phyloP scores from a whole-genome alignment of 768 basidiomycete species.

The Phaeotremella fagi region DNA sequence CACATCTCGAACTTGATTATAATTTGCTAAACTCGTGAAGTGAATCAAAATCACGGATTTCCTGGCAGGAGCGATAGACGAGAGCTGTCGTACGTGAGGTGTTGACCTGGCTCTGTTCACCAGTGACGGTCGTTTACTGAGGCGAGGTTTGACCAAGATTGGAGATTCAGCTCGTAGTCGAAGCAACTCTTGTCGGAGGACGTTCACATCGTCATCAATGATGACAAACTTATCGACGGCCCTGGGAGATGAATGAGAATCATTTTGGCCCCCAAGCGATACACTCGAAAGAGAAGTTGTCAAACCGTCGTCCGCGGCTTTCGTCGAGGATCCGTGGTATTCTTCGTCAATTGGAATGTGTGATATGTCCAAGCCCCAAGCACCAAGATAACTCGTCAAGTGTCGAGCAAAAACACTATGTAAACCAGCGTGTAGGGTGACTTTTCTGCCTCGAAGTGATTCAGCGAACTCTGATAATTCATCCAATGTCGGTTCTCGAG shows the following conservation, averaged over 20 bases:
- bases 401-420: slow-evolving; percentile 85
- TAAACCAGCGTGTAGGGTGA: slow-evolving; percentile 77
- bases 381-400: slow-evolving; percentile 83
- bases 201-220: slow-evolving; percentile 84
- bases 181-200: slow-evolving; percentile 69
- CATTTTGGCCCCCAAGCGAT: too few species aligned
- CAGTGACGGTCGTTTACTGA: slow-evolving; percentile 41
- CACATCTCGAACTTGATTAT: slow-evolving; percentile 78
- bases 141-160: slow-evolving; percentile 30
- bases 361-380: slow-evolving; percentile 91
- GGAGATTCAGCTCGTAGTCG: slow-evolving; percentile 55
- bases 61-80: background rate
- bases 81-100: slow-evolving; percentile 63
- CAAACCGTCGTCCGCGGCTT: slow-evolving; percentile 2
- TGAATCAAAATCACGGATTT: slow-evolving; percentile 62
- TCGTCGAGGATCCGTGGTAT: slow-evolving; percentile 7
- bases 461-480: slow-evolving; percentile 76
- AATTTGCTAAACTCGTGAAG: slow-evolving; percentile 85
- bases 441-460: slow-evolving; percentile 74
- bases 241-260: too few species aligned
- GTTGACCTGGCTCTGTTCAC: slow-evolving; percentile 58
- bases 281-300: too few species aligned
- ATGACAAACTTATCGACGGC: slow-evolving; percentile 59
- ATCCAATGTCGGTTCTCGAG: slow-evolving; percentile 70
- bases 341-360: slow-evolving; percentile 55